Evolutionary conservation across 2,329 filamentous ascomycete species (phyloP), one percentile per base, ranked within the genome.

Genomic region (Thielaviopsis ethacetica): DNA sequence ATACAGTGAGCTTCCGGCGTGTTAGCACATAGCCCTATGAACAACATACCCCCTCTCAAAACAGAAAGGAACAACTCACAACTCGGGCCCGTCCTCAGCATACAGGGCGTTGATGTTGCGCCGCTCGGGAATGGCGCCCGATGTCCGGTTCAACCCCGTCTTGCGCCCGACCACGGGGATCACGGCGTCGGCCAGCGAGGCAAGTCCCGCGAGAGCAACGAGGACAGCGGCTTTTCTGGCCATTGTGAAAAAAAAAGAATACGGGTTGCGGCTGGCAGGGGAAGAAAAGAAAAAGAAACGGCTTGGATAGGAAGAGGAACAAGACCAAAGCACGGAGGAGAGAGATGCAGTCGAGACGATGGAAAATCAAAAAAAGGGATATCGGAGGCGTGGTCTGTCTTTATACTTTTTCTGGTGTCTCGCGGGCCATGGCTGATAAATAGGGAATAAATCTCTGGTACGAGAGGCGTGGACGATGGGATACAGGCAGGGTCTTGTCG

Each of bases 61-160:
- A 4, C 26, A 27, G 4, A 4, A 27, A 27, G 26, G 21, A 41
- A 30, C 21, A 44, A 59, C 67, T 64, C 66, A 77, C 75, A 76
- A 77, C 63, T 73, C 67, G 7, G 73, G 69, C 1, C 75, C 75
- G 38, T 68, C 70, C 51, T 68, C 64, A 19, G 67, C 62, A 53
- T 73, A 70, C 9, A 81, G 64, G 5, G 71, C 68, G 63, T 77
- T 75, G 62, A 81, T 75, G 61, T 76, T 75, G 60, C 68, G 67
- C 57, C 78, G 72, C 50, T 68, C 59, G 6, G 78, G 78, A 26
- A 72, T 68, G 54, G 71, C 68, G 2, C 71, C 71, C 15, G 72
- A 73, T 21, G 56, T 55, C 15, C 61, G 52, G 61, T 71, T 66
- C 59, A 75, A 67, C 12, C 71, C 70, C 1, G 66, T 66, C 19